phyloP scores from a whole-genome alignment of 306 rosid species.

The Abrus precatorius region DNA sequence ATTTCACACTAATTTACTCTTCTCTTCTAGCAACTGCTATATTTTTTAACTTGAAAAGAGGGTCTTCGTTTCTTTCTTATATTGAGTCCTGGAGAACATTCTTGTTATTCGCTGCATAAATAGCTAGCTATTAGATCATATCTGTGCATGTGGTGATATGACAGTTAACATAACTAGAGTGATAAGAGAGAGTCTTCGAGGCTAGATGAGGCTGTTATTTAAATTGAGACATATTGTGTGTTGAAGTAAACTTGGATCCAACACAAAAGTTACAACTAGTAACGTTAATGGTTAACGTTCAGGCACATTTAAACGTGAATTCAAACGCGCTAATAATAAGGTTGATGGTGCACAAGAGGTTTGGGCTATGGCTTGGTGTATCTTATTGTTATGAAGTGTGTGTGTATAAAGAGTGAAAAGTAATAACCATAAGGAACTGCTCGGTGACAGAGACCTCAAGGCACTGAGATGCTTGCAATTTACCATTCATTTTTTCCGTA shows the following conservation, averaged over 20 bases:
- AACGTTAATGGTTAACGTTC: too few relatives aligned
- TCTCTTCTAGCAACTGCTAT: not conserved
- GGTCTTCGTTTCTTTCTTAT: not conserved
- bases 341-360: not conserved
- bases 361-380: too few relatives aligned
- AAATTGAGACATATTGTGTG: constrained; percentile 7
- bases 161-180: constrained; percentile 2
- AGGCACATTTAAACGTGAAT: too few relatives aligned
- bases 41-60: not conserved
- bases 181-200: not conserved
- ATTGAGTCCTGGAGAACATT: not conserved
- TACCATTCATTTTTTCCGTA: constrained; percentile 41
- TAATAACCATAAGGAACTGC: constrained; percentile 16
- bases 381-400: not conserved
- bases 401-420: constrained; percentile 39
- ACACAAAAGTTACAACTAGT: too few relatives aligned
- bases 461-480: constrained; percentile 32
- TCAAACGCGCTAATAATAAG: constrained; percentile 2
- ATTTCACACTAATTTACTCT: not conserved
- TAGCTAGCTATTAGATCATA: constrained; percentile 21
- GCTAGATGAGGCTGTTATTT: not conserved
- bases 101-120: not conserved
- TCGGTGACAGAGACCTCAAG: constrained; percentile 53
- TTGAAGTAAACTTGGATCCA: too few relatives aligned
- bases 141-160: not conserved